A percentile compares a stretch with the other conserved stretches of the same genome.
Evolutionary conservation across 2,329 filamentous ascomycete species (phyloP).

Genomic region (Talaromyces amestolkiae): DNA sequence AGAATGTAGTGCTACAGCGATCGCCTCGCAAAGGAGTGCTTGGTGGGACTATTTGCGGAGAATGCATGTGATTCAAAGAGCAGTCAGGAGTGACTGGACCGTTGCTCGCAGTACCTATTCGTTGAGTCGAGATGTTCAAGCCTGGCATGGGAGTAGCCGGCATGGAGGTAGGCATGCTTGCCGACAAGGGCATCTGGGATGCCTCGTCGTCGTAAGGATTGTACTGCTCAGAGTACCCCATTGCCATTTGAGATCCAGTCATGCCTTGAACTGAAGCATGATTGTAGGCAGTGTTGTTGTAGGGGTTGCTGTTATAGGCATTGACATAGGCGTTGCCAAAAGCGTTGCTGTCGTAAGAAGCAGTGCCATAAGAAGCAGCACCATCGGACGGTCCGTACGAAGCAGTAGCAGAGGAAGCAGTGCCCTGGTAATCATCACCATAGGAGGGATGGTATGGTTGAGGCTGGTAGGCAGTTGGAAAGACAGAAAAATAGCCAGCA

Average conservation of each 20-base stretch:
- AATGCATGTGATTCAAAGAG: neutral
- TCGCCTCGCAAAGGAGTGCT: neutral
- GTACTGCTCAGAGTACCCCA: neutral
- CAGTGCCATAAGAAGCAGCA: neutral
- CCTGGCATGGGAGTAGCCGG: neutral
- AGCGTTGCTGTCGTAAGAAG: neutral
- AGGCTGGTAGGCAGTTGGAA: neutral
- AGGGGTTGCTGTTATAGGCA: neutral
- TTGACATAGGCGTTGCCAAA: neutral
- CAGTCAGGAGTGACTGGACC: neutral
- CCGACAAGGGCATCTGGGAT: neutral
- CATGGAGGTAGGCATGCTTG: neutral
- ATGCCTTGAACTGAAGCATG: neutral
- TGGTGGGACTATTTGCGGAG: neutral
- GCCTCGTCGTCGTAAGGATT: neutral
- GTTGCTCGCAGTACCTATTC: neutral
- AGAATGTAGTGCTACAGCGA: neutral
- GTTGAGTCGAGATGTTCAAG: neutral
- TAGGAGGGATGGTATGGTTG: neutral
- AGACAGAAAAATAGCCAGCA: neutral
- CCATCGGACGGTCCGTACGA: neutral
- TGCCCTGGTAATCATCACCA: neutral
- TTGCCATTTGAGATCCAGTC: neutral
- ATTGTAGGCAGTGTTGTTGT: neutral
- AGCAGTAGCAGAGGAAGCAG: neutral